Base-by-base conservation (phyloP, 352 stramenopile genomes). In the Phytopythium oedochilum region DNA sequence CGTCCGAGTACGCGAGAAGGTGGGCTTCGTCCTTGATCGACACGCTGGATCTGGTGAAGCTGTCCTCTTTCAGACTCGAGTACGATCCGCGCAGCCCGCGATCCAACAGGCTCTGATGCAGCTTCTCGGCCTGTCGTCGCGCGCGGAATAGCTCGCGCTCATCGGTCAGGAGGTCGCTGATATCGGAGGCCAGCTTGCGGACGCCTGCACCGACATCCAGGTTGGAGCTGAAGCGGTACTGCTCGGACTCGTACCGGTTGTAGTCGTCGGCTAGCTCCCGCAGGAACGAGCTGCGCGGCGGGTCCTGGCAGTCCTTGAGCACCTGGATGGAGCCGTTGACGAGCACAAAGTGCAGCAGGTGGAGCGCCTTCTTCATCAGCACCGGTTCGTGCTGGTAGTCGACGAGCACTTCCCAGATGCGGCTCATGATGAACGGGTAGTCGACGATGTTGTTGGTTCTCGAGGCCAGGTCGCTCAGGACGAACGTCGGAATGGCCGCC, bases 181-280 rank as follows among this genome's bases (percentile, higher is more conserved):
- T 85, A 32, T 86, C 72, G 3, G 66, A 56, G 15, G 78, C 72
- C 23, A 57, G 68, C 52, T 92, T 89, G 42, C 83, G 80, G 1
- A 88, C 75, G 5, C 73, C 75, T 12, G 78, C 80, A 18, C 78
- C 76, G 36, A 86, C 57, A 55, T 91, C 80, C 20, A 92, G 53
- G 42, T 87, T 71, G 25, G 88, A 67, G 40, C 80, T 89, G 65
- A 84, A 90, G 36, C 79, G 59, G 63, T 91, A 88, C 59, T 88
- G 72, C 44, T 90, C 74, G 45, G 74, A 87, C 61, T 92, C 78
- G 56, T 70, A 68, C 23, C 80, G 83, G 53, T 90, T 90, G 61
- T 93, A 93, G 46, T 86, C 68, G 2, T 65, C 47, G 2, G 66
- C 63, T 10, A 89, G 47, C 22, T 75, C 71, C 1, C 57, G 44